Evolutionary conservation across 1,284 basidiomycete species (phyloP), one percentile per base, ranked within the genome.

Genomic region (Malassezia globosa): DNA sequence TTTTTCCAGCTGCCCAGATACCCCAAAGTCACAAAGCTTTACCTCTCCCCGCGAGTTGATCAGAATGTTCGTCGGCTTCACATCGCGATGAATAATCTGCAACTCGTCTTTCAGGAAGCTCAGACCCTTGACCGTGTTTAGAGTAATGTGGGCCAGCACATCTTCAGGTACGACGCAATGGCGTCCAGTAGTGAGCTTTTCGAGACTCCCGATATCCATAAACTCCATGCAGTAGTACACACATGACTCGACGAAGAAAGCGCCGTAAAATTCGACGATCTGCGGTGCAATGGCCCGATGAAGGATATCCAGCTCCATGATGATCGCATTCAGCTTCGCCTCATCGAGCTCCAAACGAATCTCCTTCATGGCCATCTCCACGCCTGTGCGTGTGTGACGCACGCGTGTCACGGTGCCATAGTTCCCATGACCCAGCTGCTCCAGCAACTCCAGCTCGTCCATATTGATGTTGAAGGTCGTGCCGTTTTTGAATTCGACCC

Each of bases 171-270:
- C 81, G 31, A 75, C 73, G 5, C 56, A 56, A 13, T 63, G 60
- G 26, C 62, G 56, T n/a, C 62, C 60, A 23, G 55, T 54, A 34
- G 49, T 58, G 0, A 96, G 78, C 56, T 86, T 88, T 72, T 96
- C 92, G 40, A 97, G 77, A 48, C 82, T 85, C 14, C 90, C 88
- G 2, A 87, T 88, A 67, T 97, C 89, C 92, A 97, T 96, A 74
- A 84, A 88, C 76, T 97, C 92, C 89, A 97, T 96, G 75, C 92
- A 96, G 74, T 95, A 96, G 74, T 96, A 96, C 29, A 97, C 92
- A 73, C 86, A 97, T 21, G 84, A 87, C 72, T 97, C 92, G 73
- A 95, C 89, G 72, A 95, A 96, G 76, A 97, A 97, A 2, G 92
- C 92, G 37, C 92, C 92, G 73, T 94, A 96, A 64, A 97, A 97